Evolutionary conservation across 2,329 filamentous ascomycete species (phyloP).

Genomic region (Aspergillus felis): DNA sequence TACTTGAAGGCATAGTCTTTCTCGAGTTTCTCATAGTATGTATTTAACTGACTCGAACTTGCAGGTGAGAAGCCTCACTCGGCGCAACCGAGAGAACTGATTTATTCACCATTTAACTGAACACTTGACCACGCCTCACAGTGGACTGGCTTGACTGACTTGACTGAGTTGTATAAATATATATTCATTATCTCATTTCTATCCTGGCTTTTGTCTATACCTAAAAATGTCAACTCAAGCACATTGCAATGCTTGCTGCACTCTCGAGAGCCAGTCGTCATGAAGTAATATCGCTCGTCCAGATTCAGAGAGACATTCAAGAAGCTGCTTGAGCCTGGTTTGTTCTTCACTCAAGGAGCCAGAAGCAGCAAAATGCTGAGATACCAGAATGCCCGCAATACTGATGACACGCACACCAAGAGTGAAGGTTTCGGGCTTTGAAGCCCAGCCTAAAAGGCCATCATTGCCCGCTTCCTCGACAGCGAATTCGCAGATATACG

Average conservation of each 20-base stretch:
- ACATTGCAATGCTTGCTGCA: constrained; percentile 21
- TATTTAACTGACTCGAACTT: not conserved
- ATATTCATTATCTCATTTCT: constrained; percentile 2
- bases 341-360: constrained; percentile 15
- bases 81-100: not conserved
- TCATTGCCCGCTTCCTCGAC: constrained; percentile 45
- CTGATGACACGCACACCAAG: constrained; percentile 38
- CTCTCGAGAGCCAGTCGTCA: constrained; percentile 29
- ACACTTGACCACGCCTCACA: not conserved
- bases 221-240: constrained; percentile 5
- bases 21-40: not conserved
- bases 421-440: constrained; percentile 62
- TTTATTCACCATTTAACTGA: not conserved
- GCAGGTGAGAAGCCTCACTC: not conserved
- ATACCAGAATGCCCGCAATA: constrained; percentile 33
- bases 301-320: constrained; percentile 22
- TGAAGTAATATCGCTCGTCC: constrained; percentile 26
- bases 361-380: constrained; percentile 15
- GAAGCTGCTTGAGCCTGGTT: constrained; percentile 13
- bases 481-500: constrained; percentile 21
- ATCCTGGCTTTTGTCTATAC: constrained; percentile 20
- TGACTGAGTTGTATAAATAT: not conserved
- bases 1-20: not conserved
- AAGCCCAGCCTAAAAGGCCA: constrained; percentile 69
- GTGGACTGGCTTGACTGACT: not conserved